Evolutionary conservation across 2,329 filamentous ascomycete genomes (phyloP), one percentile per base, ranked within the genome.

Genomic region (Neurospora sp.): DNA sequence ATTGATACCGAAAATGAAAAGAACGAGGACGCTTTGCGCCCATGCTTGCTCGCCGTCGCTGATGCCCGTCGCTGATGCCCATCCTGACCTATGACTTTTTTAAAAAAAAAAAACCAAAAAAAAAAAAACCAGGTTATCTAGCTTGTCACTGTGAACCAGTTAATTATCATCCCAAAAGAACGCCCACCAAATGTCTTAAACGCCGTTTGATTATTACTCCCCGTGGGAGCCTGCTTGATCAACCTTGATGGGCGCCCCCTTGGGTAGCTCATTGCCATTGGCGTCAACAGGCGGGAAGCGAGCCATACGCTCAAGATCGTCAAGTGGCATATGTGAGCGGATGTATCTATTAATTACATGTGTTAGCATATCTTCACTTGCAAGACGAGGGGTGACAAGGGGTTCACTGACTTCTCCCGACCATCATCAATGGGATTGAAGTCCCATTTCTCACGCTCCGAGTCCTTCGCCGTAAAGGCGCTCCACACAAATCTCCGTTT

Each of bases 401-500:
- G 19, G 6, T 52, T 52, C 8, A 52, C 85, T 80, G 82, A 89
- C 84, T 90, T 91, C 74, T 87, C 83, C 66, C 85, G 82, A 36
- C 89, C 91, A 76, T 92, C 87, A 74, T 92, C 88, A 3, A 85
- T 81, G 0, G 93, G 93, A 81, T 94, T 87, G 80, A 91, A 91
- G 80, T 97, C 94, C 94, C 94, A 97, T 8, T 62, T 62, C 28
- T 62, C 52, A 17, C 52, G 6, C 28, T n/a, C 28, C 5, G 52
- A 33, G 28, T 28, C 12, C 23, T 33, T 28, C 77, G 89, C 87
- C 46, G 91, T 91, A 74, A 92, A 93, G 0, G 94, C 92, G 52
- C 87, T 87, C 89, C 92, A 96, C 36, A 93, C 91, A 8, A 97
- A 81, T 67, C 90, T 87, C 15, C 94, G 87, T 77, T 90, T 89